Base-by-base conservation (phyloP, 345 rosid species). In the Gynandropsis gynandra region DNA sequence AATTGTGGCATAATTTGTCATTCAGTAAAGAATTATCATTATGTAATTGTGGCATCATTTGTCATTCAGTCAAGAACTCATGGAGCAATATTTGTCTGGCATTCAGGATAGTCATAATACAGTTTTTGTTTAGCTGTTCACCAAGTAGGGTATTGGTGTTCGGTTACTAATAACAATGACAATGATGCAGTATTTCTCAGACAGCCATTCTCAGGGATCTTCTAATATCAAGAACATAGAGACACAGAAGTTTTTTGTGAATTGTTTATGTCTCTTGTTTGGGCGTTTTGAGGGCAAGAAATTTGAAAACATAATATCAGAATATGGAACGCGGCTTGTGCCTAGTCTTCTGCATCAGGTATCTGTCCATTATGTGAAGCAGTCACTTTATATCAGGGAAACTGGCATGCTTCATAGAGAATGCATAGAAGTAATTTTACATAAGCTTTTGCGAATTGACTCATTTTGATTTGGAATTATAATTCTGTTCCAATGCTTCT, bases 241-340 rank as follows among this genome's bases (percentile, higher is more conserved):
- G 74, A 89, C 86, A 59, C 77, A 71, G 40, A 83, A 76, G 56
- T 86, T 89, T 76, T 89, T 89, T 74, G 59, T 86, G 35, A 81
- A 71, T 62, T 83, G 95, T 70, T 59, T 89, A 55, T 89, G 97
- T 77, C 97, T 89, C 60, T 67, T 89, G 18, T 72, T 89, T 74
- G 95, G 97, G 40, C 93, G 94, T 38, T 66, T 83, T 57, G 82
- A 78, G 51, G 65, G 80, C 50, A 83, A 75, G 71, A 83, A 73
- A 61, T 66, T 86, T 39, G 84, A 83, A 69, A 71, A 54, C 45
- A 59, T 58, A 16, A 19, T 80, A 50, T 75, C 74, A 16, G 90
- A 78, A 46, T 80, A 74, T 59, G 85, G 97, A 60, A 58, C 57
- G 56, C 83, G 74, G 76, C 79, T 83, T 41, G 74, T 85, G 18